Evolutionary conservation across 75 land plant genomes (phyloP).

Genomic region (Selaginella tamariscina): DNA sequence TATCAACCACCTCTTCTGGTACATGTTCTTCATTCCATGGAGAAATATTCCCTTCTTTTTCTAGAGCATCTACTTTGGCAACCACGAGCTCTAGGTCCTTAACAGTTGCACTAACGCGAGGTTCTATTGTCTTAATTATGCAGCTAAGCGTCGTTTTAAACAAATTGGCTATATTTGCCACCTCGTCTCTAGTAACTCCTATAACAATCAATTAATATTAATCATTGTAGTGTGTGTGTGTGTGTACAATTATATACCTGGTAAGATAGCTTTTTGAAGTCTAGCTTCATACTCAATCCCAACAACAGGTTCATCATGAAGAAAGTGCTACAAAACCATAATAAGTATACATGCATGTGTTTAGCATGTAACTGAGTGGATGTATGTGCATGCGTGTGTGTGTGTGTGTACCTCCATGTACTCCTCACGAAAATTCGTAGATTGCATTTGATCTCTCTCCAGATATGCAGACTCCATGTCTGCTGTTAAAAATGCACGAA

Average conservation of each 20-base stretch:
- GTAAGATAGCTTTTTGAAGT: conserved; percentile 81
- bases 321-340: conserved; percentile 61
- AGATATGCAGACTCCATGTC: conserved; percentile 92
- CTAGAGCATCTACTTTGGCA: conserved; percentile 46
- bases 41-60: conserved; percentile 39
- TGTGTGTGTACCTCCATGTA: conserved; percentile 55
- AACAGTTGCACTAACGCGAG: conserved; percentile 41
- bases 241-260: conserved; percentile 40
- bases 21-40: conserved; percentile 90
- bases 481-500: conserved; percentile 76
- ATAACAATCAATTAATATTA: too few relatives aligned
- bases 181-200: conserved; percentile 74
- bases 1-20: conserved; percentile 78
- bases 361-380: background rate
- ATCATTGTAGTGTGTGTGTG: too few relatives aligned
- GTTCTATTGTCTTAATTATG: conserved; percentile 86
- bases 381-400: too few relatives aligned
- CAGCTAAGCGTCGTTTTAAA: conserved; percentile 59
- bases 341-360: conserved; percentile 13
- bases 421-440: conserved; percentile 81
- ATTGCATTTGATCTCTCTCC: conserved; percentile 91
- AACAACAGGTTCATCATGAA: conserved; percentile 71
- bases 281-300: conserved; percentile 96
- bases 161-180: conserved; percentile 45
- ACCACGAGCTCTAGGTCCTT: conserved; percentile 63